phyloP scores from a whole-genome alignment of 345 rosid species.

The Ceriops tagal region DNA sequence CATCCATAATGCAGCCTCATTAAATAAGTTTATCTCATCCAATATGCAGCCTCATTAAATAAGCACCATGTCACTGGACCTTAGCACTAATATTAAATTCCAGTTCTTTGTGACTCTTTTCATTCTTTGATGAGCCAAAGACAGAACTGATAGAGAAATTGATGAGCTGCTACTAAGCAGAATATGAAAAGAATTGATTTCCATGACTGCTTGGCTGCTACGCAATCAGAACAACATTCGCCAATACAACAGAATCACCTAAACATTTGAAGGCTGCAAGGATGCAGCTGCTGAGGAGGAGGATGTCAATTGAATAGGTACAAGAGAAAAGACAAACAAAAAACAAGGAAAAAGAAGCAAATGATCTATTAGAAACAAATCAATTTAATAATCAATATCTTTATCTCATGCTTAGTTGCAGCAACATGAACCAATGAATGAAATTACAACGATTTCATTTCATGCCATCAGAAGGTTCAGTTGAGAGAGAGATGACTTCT shows the following conservation, averaged over 20 bases:
- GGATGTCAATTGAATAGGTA: background rate
- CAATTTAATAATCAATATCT: no score
- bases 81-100: no score
- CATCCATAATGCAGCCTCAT: background rate
- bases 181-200: background rate
- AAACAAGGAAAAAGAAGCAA: no score
- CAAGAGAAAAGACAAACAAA: no score
- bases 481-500: background rate
- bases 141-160: background rate
- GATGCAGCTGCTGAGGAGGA: background rate
- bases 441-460: no score
- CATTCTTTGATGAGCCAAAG: background rate
- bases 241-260: no score
- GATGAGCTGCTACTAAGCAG: background rate
- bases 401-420: no score
- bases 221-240: background rate
- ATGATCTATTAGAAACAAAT: no score
- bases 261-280: no score
- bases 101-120: no score
- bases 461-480: no score
- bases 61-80: background rate
- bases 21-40: background rate
- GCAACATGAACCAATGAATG: no score
- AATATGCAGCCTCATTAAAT: background rate
- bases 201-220: background rate